phyloP scores from a whole-genome alignment of 257 asterid genomes.

The Ilex asprella region DNA sequence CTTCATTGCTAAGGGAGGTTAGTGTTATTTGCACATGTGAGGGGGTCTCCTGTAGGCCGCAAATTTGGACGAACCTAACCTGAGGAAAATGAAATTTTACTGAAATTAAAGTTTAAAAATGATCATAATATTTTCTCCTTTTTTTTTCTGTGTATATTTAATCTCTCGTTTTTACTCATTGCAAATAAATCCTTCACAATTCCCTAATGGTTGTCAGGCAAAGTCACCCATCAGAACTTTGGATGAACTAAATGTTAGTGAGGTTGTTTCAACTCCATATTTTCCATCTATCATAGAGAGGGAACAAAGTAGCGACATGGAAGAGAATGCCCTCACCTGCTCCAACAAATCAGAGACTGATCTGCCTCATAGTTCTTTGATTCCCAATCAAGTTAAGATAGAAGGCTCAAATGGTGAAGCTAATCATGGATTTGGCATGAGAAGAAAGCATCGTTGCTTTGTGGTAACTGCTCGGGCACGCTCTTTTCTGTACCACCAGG shows the following conservation, averaged over 20 bases:
- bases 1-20: too few relatives aligned
- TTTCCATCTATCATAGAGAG: constrained; percentile 57
- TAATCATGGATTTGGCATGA: constrained; percentile 53
- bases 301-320: constrained; percentile 27
- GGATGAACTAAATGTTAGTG: constrained; percentile 72
- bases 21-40: too few relatives aligned
- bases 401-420: constrained; percentile 25
- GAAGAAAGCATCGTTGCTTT: constrained; percentile 66
- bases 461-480: constrained; percentile 85
- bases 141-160: too few relatives aligned
- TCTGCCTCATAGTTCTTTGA: constrained; percentile 18
- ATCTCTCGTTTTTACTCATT: too few relatives aligned
- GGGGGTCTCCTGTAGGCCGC: too few relatives aligned
- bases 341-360: constrained; percentile 29
- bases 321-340: constrained; percentile 23
- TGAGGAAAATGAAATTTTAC: too few relatives aligned
- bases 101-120: too few relatives aligned
- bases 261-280: constrained; percentile 59
- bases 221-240: constrained; percentile 77
- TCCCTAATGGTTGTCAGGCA: constrained; percentile 43
- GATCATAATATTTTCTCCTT: too few relatives aligned
- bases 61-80: too few relatives aligned
- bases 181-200: too few relatives aligned
- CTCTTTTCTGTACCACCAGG: constrained; percentile 97
- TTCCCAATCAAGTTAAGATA: constrained; percentile 22